A percentile compares a stretch with the other conserved stretches of the same genome.
phyloP scores from a whole-genome alignment of 2,329 filamentous ascomycete genomes.

The Fonsecaea multimorphosa region DNA sequence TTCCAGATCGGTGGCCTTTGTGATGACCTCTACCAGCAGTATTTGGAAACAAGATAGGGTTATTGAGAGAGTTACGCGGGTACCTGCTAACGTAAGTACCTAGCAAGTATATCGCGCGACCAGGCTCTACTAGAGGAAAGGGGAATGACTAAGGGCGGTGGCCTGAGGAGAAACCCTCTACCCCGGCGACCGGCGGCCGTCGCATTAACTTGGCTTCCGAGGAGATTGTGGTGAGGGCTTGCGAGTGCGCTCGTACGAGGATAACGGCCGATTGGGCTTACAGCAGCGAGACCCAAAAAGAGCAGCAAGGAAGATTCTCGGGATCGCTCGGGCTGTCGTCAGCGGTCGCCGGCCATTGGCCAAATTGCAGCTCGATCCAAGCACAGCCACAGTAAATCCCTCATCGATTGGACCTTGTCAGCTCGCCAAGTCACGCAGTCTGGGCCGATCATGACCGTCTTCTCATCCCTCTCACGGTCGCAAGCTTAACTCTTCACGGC shows the following conservation, averaged over 20 bases:
- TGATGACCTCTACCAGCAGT: not conserved
- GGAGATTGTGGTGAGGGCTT: conserved; percentile 1
- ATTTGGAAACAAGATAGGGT: conserved; percentile 7
- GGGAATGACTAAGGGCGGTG: conserved; percentile 16
- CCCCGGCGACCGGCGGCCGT: conserved; percentile 8
- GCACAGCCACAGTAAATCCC: conserved; percentile 26
- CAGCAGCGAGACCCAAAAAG: conserved; percentile 18
- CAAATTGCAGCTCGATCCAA: not conserved
- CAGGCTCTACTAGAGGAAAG: not conserved
- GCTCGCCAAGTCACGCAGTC: conserved; percentile 18
- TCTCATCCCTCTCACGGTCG: too few species aligned
- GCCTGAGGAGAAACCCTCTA: not conserved
- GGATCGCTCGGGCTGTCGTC: conserved; percentile 21
- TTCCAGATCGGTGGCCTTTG: not conserved
- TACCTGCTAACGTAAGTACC: conserved; percentile 21
- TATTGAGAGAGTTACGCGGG: not conserved
- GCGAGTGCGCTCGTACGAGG: not conserved
- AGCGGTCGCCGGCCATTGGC: conserved; percentile 9
- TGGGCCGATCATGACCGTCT: conserved; percentile 6
- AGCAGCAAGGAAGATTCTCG: conserved; percentile 25
- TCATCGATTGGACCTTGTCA: conserved; percentile 4
- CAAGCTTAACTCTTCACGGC: conserved; percentile 3
- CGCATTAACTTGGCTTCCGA: conserved; percentile 18
- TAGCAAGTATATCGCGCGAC: conserved; percentile 17
- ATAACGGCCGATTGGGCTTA: conserved; percentile 7